Base-by-base conservation (phyloP, 1,139 yeast species). In the Chernovozyma aurita region DNA sequence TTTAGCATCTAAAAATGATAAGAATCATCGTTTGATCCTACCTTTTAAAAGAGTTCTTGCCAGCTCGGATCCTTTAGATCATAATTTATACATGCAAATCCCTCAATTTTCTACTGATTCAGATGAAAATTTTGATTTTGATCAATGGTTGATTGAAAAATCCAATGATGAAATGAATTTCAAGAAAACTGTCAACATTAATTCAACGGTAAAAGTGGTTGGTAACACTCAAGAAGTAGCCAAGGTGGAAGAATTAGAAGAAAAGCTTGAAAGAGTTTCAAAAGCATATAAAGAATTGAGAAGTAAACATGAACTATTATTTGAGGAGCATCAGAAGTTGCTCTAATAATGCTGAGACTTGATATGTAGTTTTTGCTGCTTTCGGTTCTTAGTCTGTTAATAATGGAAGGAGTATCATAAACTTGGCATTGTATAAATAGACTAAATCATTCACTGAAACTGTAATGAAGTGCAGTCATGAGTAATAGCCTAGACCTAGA, bases 281-380 rank as follows among this genome's bases (percentile, higher is more conserved):
- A 56, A 63, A 25, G 86, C 85, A 1, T 81, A 82, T 57, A 59
- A 62, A 12, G 80, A 77, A 26, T 58, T 84, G 45, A 72, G 81
- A 53, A 55, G 62, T 24, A 73, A 78, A 59, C 81, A 83, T 50
- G 85, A 81, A 47, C 74, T 75, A 42, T 61, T 82, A 43, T 69
- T 70, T 42, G 57, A 65, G 20, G 80, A 79, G 41, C 81, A 80
- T 49, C 58, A 74, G 30, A 59, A 69, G 36, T 48, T 72, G 25
- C 44, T 72, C 15, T 12, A 13, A 24, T 20, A 26, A 14, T 16
- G 22, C n/a, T n/a, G n/a, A n/a, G n/a, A n/a, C n/a, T n/a, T n/a
- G n/a, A n/a, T n/a, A n/a, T n/a, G n/a, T n/a, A n/a, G n/a, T n/a
- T n/a, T n/a, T n/a, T n/a, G n/a, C n/a, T n/a, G n/a, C n/a, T n/a